Conservation (phyloP, 257 asterid genomes). For the Solanum sejunctum region DNA sequence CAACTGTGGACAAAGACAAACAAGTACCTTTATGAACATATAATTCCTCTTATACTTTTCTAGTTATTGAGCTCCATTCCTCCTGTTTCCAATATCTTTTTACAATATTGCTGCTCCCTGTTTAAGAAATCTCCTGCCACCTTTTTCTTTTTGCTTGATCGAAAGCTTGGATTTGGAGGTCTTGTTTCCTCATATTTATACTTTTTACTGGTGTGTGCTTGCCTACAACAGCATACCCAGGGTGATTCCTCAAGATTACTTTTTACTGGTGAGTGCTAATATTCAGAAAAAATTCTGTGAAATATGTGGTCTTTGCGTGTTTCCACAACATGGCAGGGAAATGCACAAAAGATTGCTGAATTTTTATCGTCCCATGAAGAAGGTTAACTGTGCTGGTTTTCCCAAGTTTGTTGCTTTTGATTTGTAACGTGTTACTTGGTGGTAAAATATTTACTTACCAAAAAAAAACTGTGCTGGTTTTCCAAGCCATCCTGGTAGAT, state of each 20-base stretch:
- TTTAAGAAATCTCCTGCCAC: neutral
- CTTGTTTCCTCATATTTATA: neutral
- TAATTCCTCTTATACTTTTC: neutral
- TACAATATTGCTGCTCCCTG: neutral
- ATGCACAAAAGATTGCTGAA: conserved; percentile 84
- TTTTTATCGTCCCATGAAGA: conserved; percentile 57
- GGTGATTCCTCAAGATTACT: too few relatives aligned
- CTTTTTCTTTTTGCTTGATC: neutral
- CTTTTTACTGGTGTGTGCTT: neutral
- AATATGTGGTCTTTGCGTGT: neutral
- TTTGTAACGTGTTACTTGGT: too few relatives aligned
- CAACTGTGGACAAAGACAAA: neutral
- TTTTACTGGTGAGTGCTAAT: neutral
- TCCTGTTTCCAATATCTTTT: neutral
- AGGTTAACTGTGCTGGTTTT: conserved; percentile 75
- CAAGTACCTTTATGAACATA: neutral
- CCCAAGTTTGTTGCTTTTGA: neutral
- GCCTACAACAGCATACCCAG: too few relatives aligned
- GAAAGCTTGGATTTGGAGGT: neutral
- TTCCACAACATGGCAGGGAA: conserved; percentile 40
- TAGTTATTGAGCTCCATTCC: neutral
- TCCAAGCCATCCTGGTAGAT: conserved; percentile 55
- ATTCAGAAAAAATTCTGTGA: neutral
- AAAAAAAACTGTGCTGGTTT: conserved; percentile 56
- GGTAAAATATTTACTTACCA: too few relatives aligned